Evolutionary conservation across 495 filamentous ascomycete species (phyloP), one percentile per base, ranked within the genome.

Genomic region (Xylaria venustula): DNA sequence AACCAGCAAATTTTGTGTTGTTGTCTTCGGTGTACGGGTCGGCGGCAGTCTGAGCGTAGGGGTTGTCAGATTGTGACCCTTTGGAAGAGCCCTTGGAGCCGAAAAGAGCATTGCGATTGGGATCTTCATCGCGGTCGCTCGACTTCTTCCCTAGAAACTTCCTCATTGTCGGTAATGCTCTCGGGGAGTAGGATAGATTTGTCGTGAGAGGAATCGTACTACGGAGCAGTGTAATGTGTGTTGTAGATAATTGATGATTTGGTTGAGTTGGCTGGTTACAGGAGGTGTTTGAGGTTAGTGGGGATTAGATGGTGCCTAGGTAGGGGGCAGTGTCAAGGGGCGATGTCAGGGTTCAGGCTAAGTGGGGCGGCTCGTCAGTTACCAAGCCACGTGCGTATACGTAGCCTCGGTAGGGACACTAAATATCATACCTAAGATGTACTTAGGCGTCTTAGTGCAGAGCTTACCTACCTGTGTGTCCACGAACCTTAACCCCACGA

Each of bases 61-160:
- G 89, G 66, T 91, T 87, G n/a, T 76, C 79, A n/a, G 65, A 58
- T 30, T 76, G 63, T 25, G 84, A 73, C 1, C 77, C 73, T 32
- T 83, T 81, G 40, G 83, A 80, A 66, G 82, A 80, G 71, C 83
- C 86, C 80, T 88, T 90, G 20, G 76, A 79, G 52, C 85, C 84
- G 55, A 88, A 88, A 42, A 89, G 80, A 25, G 81, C 80, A 53
- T 77, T 77, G 49, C 83, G 84, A 67, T 76, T 83, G 19, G 81
- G 76, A 59, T 87, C 84, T 19, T 87, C 85, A 55, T 80, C 79
- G 65, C 74, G 79, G 58, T 80, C 81, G 50, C 81, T 78, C 36
- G 78, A 79, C 69, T 87, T 90, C 76, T 87, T 90, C 64, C 88
- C 83, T 68, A 89, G 83, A 60, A 85, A 80, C 60, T 81, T 84